Percentiles rank a stretch among this genome's conserved stretches.
Evolutionary conservation across 1,284 basidiomycete species (phyloP).

Genomic region (Fomes fomentarius): DNA sequence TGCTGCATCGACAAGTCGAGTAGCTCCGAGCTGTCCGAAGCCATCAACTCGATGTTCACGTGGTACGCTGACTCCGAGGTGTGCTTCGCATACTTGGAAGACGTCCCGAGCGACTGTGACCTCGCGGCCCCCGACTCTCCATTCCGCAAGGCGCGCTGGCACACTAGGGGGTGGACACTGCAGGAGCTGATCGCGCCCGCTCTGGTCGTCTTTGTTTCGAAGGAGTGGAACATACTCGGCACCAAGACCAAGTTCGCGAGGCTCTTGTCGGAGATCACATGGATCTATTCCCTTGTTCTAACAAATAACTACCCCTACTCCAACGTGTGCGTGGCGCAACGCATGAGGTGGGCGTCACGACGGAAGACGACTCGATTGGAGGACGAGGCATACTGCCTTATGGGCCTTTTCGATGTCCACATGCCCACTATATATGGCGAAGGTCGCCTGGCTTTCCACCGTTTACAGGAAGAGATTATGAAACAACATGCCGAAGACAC

Average conservation of each 20-base stretch:
- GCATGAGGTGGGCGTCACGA: constrained; percentile 6
- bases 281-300: not conserved
- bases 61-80: constrained; percentile 5
- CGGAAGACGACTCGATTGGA: not conserved
- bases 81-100: constrained; percentile 5
- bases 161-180: not conserved
- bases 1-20: constrained; percentile 9
- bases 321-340: not conserved
- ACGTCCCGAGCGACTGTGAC: not conserved
- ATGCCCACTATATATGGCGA: constrained; percentile 12
- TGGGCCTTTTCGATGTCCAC: constrained; percentile 3
- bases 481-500: not conserved
- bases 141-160: not conserved
- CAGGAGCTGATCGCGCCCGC: not conserved
- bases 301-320: not conserved
- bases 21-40: not conserved
- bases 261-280: constrained; percentile 1
- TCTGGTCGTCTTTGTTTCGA: constrained; percentile 1
- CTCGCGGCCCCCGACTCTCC: not conserved
- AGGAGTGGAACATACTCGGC: not conserved
- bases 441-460: not conserved
- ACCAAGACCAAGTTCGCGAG: not conserved
- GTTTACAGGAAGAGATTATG: constrained; percentile 7
- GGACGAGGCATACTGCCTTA: constrained; percentile 9
- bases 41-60: no score